A percentile compares a stretch with the other conserved stretches of the same genome.
phyloP scores from a whole-genome alignment of 768 basidiomycete species.

The Amanita pseudoporphyria region DNA sequence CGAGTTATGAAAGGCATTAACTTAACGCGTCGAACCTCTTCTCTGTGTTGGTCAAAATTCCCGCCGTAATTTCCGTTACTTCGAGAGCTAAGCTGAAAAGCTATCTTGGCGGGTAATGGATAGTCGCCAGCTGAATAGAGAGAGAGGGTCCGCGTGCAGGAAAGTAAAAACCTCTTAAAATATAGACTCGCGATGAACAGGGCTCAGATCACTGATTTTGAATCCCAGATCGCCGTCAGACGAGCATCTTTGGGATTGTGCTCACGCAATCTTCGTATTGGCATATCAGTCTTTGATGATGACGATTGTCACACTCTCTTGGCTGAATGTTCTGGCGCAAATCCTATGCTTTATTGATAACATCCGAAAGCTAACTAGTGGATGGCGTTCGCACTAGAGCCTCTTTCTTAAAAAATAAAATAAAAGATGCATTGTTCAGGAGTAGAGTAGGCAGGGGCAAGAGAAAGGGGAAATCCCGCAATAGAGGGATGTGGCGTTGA shows the following conservation, averaged over 20 bases:
- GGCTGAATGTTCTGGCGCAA: neutral
- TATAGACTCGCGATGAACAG: no score
- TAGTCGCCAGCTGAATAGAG: no score
- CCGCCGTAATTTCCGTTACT: slow-evolving; percentile 5
- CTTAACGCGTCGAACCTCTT: neutral
- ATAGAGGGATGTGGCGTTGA: neutral
- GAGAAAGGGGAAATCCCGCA: no score
- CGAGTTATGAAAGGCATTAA: neutral
- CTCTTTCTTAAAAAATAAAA: neutral
- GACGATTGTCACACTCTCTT: neutral
- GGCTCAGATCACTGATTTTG: no score
- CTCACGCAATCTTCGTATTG: neutral
- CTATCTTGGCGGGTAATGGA: neutral
- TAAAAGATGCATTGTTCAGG: neutral
- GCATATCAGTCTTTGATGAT: neutral
- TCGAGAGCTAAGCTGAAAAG: neutral
- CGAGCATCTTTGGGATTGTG: no score
- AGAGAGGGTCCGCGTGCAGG: no score
- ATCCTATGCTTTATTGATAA: slow-evolving; percentile 1
- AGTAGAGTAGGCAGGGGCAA: neutral
- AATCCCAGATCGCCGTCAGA: no score
- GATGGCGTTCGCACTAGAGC: neutral
- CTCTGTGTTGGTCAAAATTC: slow-evolving; percentile 1
- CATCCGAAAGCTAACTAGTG: neutral
- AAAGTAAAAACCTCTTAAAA: no score